Percentiles rank a stretch among this genome's conserved stretches.
phyloP scores from a whole-genome alignment of 805 yeast genomes.

The Isabelozyma rhagii region DNA sequence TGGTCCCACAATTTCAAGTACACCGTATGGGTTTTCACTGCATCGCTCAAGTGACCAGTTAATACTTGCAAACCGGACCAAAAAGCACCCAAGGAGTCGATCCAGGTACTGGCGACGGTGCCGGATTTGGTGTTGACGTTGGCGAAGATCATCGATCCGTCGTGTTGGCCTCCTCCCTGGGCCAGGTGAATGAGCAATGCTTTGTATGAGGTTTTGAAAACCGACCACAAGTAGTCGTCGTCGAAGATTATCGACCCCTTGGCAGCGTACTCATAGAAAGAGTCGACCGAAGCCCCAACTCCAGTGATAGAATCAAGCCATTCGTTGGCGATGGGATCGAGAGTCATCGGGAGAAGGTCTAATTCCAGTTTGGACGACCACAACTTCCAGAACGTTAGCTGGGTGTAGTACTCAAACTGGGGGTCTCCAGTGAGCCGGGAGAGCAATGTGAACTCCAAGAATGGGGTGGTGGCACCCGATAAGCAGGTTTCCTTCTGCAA shows the following conservation, averaged over 20 bases:
- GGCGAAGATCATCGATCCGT: constrained; percentile 41
- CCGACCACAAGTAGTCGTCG: constrained; percentile 62
- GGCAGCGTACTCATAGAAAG: constrained; percentile 84
- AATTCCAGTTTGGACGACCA: constrained; percentile 66
- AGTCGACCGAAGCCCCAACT: constrained; percentile 87
- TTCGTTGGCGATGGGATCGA: constrained; percentile 54
- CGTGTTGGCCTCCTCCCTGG: constrained; percentile 18
- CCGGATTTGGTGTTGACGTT: constrained; percentile 61
- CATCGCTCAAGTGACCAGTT: constrained; percentile 69
- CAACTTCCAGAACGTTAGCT: constrained; percentile 59
- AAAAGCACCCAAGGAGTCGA: constrained; percentile 83
- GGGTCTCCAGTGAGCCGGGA: constrained; percentile 74
- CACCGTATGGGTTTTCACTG: constrained; percentile 56
- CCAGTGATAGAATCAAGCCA: constrained; percentile 69
- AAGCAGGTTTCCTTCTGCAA: constrained; percentile 70
- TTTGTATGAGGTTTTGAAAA: constrained; percentile 47
- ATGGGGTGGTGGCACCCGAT: constrained; percentile 83
- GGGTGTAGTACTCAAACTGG: constrained; percentile 60
- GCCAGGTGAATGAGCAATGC: constrained; percentile 50
- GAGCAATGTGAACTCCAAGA: constrained; percentile 74
- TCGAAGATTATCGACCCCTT: constrained; percentile 69
- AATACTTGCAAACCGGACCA: constrained; percentile 84
- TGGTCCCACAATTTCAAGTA: constrained; percentile 76
- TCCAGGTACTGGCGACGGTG: constrained; percentile 55
- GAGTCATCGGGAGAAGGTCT: constrained; percentile 74